Evolutionary conservation across 495 filamentous ascomycete genomes (phyloP).

Genomic region (Letharia lupina): DNA sequence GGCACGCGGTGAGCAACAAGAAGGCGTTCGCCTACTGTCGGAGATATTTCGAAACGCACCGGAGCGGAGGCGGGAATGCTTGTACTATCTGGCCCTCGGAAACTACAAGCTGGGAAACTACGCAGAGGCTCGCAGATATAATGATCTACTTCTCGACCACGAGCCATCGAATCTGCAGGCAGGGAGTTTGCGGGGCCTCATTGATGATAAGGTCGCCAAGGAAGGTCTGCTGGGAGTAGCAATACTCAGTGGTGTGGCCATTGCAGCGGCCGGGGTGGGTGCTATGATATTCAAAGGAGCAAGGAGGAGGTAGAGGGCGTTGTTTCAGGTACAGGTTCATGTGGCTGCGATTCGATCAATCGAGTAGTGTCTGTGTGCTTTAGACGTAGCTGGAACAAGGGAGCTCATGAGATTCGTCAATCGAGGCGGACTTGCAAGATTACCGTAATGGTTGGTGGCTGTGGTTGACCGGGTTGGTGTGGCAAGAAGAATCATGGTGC

Average conservation of each 20-base stretch:
- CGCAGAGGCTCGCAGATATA: conserved; percentile 85
- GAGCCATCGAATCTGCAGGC: conserved; percentile 89
- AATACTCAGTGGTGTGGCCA: conserved; percentile 89
- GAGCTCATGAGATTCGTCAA: background rate
- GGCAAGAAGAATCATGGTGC: background rate
- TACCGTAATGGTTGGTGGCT: background rate
- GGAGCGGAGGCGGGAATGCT: conserved; percentile 89
- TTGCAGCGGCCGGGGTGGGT: conserved; percentile 88
- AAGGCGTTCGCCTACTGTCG: conserved; percentile 86
- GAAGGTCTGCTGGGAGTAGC: conserved; percentile 92
- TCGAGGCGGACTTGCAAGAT: background rate
- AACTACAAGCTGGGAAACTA: conserved; percentile 99
- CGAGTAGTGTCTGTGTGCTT: background rate
- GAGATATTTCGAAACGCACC: conserved; percentile 92
- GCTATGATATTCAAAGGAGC: conserved; percentile 69
- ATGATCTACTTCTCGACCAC: conserved; percentile 79
- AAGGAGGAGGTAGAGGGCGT: conserved; percentile 38
- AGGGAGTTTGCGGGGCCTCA: conserved; percentile 68
- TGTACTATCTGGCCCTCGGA: conserved; percentile 92
- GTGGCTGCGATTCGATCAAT: background rate
- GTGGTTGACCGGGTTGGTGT: background rate
- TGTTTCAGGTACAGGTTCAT: background rate
- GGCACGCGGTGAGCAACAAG: conserved; percentile 76
- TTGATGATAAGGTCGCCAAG: conserved; percentile 92
- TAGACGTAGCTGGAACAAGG: background rate